Evolutionary conservation across 257 asterid species (phyloP).

Genomic region (Solanum microdontum): DNA sequence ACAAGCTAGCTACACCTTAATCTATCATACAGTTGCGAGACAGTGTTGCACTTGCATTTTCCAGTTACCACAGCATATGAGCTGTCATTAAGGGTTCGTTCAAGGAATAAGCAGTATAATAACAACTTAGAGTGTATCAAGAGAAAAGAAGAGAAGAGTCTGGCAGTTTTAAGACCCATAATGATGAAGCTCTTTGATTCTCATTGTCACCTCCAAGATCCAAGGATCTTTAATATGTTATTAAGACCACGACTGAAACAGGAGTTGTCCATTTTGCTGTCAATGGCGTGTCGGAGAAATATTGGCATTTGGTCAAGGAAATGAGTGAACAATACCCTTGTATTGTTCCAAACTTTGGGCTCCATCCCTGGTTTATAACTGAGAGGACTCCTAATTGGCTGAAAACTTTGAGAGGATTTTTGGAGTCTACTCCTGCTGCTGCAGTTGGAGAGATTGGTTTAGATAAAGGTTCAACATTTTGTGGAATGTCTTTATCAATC

Average conservation of each 20-base stretch:
- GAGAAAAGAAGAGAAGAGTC: not conserved
- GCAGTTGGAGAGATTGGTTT: slow-evolving; percentile 95
- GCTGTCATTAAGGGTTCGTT: not conserved
- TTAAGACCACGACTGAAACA: slow-evolving; percentile 42
- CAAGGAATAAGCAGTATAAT: not conserved
- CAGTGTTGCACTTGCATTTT: not conserved
- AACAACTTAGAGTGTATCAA: not conserved
- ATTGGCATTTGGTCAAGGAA: slow-evolving; percentile 84
- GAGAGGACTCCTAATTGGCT: no score
- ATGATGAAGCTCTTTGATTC: slow-evolving; percentile 76
- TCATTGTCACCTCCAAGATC: slow-evolving; percentile 93
- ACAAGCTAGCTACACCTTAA: not conserved
- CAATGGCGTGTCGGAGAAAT: slow-evolving; percentile 72
- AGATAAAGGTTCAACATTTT: slow-evolving; percentile 56
- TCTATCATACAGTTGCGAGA: not conserved
- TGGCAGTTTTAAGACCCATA: not conserved
- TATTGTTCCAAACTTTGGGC: slow-evolving; percentile 42
- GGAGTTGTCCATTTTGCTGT: slow-evolving; percentile 85
- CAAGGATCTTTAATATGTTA: slow-evolving; percentile 40
- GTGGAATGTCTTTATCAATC: no score
- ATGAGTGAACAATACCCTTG: slow-evolving; percentile 56
- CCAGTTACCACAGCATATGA: not conserved
- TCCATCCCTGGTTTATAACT: no score
- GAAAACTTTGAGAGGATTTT: slow-evolving; percentile 31
- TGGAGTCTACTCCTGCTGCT: slow-evolving; percentile 56